Evolutionary conservation across 129 eudicot genomes (phyloP).

Genomic region (Ambrosia trifida): DNA sequence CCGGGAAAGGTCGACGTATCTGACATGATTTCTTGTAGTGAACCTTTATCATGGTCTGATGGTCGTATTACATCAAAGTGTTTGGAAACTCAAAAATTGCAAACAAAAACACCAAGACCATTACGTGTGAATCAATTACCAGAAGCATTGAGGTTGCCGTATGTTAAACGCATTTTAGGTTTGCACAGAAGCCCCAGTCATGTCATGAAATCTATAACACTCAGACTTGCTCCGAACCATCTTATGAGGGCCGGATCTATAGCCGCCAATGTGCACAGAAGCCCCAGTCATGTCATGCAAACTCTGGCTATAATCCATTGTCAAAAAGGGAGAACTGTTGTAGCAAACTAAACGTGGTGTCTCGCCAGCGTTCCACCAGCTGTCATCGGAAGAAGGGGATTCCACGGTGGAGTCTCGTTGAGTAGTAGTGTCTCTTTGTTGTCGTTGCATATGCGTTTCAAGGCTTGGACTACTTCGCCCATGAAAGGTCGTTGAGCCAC

Average conservation of each 20-base stretch:
- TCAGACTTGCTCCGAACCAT: constrained; percentile 48
- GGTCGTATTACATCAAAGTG: no score
- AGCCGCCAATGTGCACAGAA: constrained; percentile 48
- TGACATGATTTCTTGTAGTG: no score
- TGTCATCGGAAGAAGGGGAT: constrained; percentile 36
- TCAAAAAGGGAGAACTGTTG: constrained; percentile 49
- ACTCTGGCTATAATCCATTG: constrained; percentile 68
- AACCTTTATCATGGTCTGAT: no score
- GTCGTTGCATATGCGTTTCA: constrained; percentile 68
- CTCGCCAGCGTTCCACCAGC: constrained; percentile 80
- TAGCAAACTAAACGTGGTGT: constrained; percentile 42
- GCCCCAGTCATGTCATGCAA: constrained; percentile 24
- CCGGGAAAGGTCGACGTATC: no score
- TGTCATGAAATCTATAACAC: constrained; percentile 52
- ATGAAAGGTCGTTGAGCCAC: constrained; percentile 88
- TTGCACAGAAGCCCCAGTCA: no score
- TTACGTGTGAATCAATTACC: no score
- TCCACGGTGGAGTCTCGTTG: constrained; percentile 59
- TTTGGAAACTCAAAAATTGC: no score
- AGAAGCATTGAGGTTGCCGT: no score
- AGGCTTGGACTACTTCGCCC: constrained; percentile 96
- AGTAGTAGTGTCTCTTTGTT: constrained; percentile 58
- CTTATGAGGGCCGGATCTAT: constrained; percentile 72
- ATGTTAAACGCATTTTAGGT: no score
- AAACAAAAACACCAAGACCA: no score